Percentiles rank a stretch among this genome's conserved stretches.
These are phyloP conservation scores for Malassezia obtusa DNA, from an alignment of 1,284 basidiomycete genomes.

Conservation along the genomic window DNA sequence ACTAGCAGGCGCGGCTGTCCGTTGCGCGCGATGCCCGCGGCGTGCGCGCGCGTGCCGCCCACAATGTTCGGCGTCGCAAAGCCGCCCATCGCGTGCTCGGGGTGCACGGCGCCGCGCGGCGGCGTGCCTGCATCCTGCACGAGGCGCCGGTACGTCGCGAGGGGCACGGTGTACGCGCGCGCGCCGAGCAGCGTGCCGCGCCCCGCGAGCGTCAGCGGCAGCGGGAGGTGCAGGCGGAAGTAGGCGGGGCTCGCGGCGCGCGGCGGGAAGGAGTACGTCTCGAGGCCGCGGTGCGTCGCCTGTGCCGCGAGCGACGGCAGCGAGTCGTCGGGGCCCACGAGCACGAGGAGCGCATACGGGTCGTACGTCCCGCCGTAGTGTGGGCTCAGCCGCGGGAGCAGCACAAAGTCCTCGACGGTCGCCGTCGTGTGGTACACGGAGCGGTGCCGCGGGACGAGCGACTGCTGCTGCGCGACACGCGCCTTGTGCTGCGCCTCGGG, in stretches of 20 bases:
- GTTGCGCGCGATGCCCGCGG: slow-evolving; percentile 7
- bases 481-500: slow-evolving; percentile 49
- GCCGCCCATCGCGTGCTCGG: slow-evolving; percentile 9
- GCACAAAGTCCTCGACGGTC: slow-evolving; percentile 60
- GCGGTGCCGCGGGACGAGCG: slow-evolving; percentile 53
- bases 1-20: slow-evolving; percentile 26
- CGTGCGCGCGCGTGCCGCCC: slow-evolving; percentile 8
- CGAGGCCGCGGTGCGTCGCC: slow-evolving; percentile 32
- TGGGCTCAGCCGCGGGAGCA: slow-evolving; percentile 63
- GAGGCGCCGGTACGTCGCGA: slow-evolving; percentile 31
- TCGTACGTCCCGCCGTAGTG: slow-evolving; percentile 64
- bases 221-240: slow-evolving; percentile 26
- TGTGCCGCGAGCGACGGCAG: slow-evolving; percentile 38
- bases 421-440: slow-evolving; percentile 55
- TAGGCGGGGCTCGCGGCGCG: neutral
- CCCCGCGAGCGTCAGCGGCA: slow-evolving; percentile 30
- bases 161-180: slow-evolving; percentile 21
- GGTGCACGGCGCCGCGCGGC: slow-evolving; percentile 1
- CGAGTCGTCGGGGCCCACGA: slow-evolving; percentile 28
- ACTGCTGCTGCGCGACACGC: slow-evolving; percentile 20
- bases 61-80: slow-evolving; percentile 4
- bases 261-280: slow-evolving; percentile 37
- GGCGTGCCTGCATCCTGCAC: slow-evolving; percentile 7
- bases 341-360: slow-evolving; percentile 58
- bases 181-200: slow-evolving; percentile 34